Evolutionary conservation across 2,329 filamentous ascomycete species (phyloP), one percentile per base, ranked within the genome.

Genomic region (Cladosporium velox): DNA sequence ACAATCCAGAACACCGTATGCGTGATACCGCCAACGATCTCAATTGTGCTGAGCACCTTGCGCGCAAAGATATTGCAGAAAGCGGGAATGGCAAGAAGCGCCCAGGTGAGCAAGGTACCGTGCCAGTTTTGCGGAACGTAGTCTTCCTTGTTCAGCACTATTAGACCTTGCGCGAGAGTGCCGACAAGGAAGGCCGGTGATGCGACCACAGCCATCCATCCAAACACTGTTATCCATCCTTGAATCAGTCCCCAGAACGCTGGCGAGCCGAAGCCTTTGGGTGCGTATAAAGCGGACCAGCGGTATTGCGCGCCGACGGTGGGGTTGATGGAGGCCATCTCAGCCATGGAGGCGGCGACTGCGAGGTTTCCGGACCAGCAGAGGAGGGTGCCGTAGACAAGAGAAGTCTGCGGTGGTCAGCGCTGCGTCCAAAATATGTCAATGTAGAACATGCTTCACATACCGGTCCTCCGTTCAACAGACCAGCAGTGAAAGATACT

Each of bases 71-170:
- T 72, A 64, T 80, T 80, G 65, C 60, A 52, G 47, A 63, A 63
- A 12, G 51, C 60, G 18, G 60, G 60, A 35, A 63, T 35, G 11
- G 60, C 51, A 26, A 63, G 69, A 12, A 78, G 69, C 3, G 72
- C 77, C 70, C 75, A 79, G 70, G 77, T 78, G 7, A 81, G 70
- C 34, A 81, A 69, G 1, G 76, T 79, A 3, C 73, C 75, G 35
- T 82, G 80, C 79, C 79, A 81, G n/a, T 73, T 69, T 26, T 78
- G 65, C 15, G 75, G 70, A 10, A 72, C 66, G 69, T 81, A 81
- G 28, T 49, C 59, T 1, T 73, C 66, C 66, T 79, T 57, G 68
- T 78, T 80, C 54, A 79, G 70, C n/a, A 75, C 70, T n/a, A 77
- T 69, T 14, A 78, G 67, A 14, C 72, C 74, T 64, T 79, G 76